Base-by-base conservation (phyloP, 192 early-diverging fungal genomes). In the Entomortierella lignicola region DNA sequence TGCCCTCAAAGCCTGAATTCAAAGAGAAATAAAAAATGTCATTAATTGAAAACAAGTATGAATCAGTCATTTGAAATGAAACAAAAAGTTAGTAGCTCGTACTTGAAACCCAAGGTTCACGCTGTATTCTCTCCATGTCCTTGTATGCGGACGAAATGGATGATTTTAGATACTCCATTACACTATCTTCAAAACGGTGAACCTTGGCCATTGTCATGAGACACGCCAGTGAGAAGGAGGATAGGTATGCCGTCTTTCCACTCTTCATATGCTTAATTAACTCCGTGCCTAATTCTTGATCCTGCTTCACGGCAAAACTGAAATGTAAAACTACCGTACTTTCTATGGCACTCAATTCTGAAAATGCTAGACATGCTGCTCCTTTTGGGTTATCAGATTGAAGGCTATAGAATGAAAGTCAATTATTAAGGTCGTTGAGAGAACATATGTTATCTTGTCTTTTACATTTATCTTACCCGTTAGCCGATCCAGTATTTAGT, bases 241-340 rank as follows among this genome's bases (percentile, higher is more conserved):
- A 83, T 12, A 92, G 61, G 30, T 70, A 72, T 0, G 69, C 66
- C 21, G 63, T 53, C 59, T 74, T 82, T 20, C 83, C 81, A 21
- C 60, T 74, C 32, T 85, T 87, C 37, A 85, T 85, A 18, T 84
- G 85, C 44, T 88, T 90, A 34, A 89, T 70, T 20, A 90, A 73
- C 55, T 86, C 86, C 2, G 34, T 61, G 11, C 88, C 88, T 30
- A 89, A 60, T 53, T 88, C 85, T 80, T 91, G 88, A 75, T 94
- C 91, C 74, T 94, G 92, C 55, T 89, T 90, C 29, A 92, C 85
- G 26, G 86, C 89, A 61, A 90, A 92, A 66, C 83, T 86, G 39
- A 94, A 83, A 60, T 94, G 91, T 53, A 92, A 83, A 71, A 94
- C 86, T 11, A 91, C 89, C 0, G 88, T 90, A 26, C 90, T 91